phyloP scores from a whole-genome alignment of 495 filamentous ascomycete species.

The Lepraria neglecta region DNA sequence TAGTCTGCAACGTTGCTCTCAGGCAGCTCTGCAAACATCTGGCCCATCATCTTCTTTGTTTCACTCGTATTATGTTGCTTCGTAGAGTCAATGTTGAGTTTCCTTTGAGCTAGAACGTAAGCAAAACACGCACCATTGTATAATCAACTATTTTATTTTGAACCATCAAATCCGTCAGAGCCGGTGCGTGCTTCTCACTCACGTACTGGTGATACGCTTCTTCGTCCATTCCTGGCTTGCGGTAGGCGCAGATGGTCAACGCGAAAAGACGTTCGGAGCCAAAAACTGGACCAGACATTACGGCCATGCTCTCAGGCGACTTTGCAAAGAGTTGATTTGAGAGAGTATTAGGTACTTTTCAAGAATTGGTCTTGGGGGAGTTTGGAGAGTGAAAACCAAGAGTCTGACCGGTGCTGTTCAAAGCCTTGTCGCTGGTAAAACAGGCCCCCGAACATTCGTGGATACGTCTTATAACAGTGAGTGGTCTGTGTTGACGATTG shows the following conservation, averaged over 20 bases:
- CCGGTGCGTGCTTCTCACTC: constrained; percentile 18
- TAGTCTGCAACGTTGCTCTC: constrained; percentile 35
- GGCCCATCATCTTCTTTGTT: constrained; percentile 36
- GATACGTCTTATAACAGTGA: no score
- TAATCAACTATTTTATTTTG: constrained; percentile 8
- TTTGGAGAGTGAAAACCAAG: no score
- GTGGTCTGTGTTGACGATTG: no score
- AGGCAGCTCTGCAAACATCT: constrained; percentile 34
- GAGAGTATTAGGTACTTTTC: no score
- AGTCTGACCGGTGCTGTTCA: no score
- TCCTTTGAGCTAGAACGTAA: constrained; percentile 17
- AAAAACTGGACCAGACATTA: no score
- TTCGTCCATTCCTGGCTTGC: constrained; percentile 37
- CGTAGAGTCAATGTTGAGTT: background rate
- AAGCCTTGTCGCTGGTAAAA: no score
- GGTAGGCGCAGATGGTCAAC: constrained; percentile 37
- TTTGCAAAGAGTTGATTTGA: no score
- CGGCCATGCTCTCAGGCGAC: no score
- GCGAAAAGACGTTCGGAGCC: background rate
- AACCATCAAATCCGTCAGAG: constrained; percentile 5
- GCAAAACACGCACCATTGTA: constrained; percentile 1
- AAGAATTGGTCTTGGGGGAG: no score
- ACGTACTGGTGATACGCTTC: constrained; percentile 39
- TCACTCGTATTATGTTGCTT: constrained; percentile 36
- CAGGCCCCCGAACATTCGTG: no score